phyloP scores from a whole-genome alignment of 805 yeast species.

The Zygosaccharomyces kombuchaensis region DNA sequence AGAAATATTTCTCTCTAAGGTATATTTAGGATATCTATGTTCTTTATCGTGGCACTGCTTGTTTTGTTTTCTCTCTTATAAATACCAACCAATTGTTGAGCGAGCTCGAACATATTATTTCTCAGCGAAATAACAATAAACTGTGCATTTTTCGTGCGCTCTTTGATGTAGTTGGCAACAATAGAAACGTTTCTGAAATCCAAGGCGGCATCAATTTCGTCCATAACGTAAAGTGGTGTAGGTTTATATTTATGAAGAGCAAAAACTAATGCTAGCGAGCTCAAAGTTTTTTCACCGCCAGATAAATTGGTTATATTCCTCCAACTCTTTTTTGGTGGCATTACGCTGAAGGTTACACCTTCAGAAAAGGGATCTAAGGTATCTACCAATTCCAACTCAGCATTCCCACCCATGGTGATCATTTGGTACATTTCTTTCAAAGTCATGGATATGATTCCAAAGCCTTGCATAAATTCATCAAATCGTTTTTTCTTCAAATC shows the following conservation, averaged over 20 bases:
- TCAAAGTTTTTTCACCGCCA: constrained; percentile 96
- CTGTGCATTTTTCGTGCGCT: constrained; percentile 93
- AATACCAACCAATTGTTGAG: constrained; percentile 90
- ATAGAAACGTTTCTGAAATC: constrained; percentile 96
- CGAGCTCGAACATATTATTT: constrained; percentile 96
- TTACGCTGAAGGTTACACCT: constrained; percentile 92
- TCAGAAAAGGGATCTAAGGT: constrained; percentile 97
- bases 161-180: constrained; percentile 95
- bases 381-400: constrained; percentile 92
- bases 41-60: constrained; percentile 70
- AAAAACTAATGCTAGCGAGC: constrained; percentile 91
- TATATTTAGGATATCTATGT: constrained; percentile 45
- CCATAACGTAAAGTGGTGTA: constrained; percentile 97
- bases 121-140: constrained; percentile 91
- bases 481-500: constrained; percentile 67
- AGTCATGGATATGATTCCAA: constrained; percentile 76
- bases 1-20: constrained; percentile 2
- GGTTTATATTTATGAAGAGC: constrained; percentile 95
- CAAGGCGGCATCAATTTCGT: constrained; percentile 97
- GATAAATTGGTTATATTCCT: constrained; percentile 89
- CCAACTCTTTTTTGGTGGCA: constrained; percentile 99
- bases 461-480: constrained; percentile 92
- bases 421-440: constrained; percentile 95
- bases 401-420: constrained; percentile 99
- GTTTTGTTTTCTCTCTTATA: constrained; percentile 93